phyloP scores from a whole-genome alignment of 768 basidiomycete genomes.

The Tulasnella calospora region DNA sequence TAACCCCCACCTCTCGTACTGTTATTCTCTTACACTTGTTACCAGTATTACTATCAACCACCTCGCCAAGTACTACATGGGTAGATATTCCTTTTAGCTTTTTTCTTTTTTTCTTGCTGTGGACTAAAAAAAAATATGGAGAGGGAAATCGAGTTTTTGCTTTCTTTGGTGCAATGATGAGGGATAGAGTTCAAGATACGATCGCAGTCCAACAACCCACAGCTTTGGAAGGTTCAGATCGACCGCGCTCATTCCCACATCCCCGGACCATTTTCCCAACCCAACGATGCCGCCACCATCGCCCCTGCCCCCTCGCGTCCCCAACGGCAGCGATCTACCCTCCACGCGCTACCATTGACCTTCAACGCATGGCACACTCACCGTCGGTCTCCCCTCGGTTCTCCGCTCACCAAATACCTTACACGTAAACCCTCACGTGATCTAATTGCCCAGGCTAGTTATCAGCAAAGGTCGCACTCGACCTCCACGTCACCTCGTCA shows the following conservation, averaged over 20 bases:
- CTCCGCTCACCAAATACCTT: neutral
- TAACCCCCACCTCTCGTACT: neutral
- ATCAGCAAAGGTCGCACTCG: neutral
- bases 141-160: neutral
- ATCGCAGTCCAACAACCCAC: neutral
- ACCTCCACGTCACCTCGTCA: neutral
- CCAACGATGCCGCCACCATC: neutral
- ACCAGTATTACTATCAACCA: neutral
- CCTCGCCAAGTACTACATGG: neutral
- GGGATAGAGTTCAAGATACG: constrained; percentile 8
- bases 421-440: constrained; percentile 2
- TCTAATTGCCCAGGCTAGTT: neutral
- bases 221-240: neutral
- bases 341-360: neutral
- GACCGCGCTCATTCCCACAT: neutral
- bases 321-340: neutral
- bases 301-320: neutral
- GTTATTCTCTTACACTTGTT: neutral
- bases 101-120: neutral
- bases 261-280: neutral
- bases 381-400: constrained; percentile 8
- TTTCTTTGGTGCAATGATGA: neutral
- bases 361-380: neutral
- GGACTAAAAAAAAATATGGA: neutral
- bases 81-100: neutral